A percentile compares a stretch with the other conserved stretches of the same genome.
phyloP scores from a whole-genome alignment of 805 yeast species.

The Saccharomycopsis fodiens region DNA sequence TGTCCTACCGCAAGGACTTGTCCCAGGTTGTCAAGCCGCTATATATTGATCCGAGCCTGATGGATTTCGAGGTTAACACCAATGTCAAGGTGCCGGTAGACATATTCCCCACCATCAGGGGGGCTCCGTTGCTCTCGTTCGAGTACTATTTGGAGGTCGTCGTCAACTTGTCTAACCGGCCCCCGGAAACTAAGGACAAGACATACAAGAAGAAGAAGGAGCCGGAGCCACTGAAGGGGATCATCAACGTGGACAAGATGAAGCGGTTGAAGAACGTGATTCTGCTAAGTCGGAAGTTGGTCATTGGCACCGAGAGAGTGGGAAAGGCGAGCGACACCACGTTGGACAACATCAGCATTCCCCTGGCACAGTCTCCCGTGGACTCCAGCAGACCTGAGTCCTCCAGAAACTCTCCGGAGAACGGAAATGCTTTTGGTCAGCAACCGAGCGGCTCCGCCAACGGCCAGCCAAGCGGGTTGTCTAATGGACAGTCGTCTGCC shows the following conservation, averaged over 20 bases:
- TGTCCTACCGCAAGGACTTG: slow-evolving; percentile 71
- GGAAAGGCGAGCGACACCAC: slow-evolving; percentile 18
- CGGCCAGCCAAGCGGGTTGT: not conserved
- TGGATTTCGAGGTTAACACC: slow-evolving; percentile 50
- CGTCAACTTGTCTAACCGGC: slow-evolving; percentile 67
- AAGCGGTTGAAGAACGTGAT: slow-evolving; percentile 72
- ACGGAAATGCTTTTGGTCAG: not conserved
- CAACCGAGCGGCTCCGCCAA: not conserved
- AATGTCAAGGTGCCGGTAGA: slow-evolving; percentile 72
- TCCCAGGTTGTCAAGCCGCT: slow-evolving; percentile 72
- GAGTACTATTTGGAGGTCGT: slow-evolving; percentile 81
- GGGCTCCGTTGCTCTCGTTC: slow-evolving; percentile 65
- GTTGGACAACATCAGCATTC: slow-evolving; percentile 11
- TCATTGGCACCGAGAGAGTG: slow-evolving; percentile 67
- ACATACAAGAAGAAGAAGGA: not conserved
- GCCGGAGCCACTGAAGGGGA: slow-evolving; percentile 26
- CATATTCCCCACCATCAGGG: slow-evolving; percentile 75
- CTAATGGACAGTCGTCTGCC: not conserved
- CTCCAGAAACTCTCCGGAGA: slow-evolving; percentile 6
- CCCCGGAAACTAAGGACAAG: slow-evolving; percentile 13
- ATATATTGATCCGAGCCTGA: slow-evolving; percentile 62
- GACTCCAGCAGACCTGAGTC: slow-evolving; percentile 24
- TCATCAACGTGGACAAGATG: slow-evolving; percentile 73
- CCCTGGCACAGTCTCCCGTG: slow-evolving; percentile 23
- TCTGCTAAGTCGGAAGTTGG: slow-evolving; percentile 71